Evolutionary conservation across 495 filamentous ascomycete genomes (phyloP).

Genomic region (Aspergillus sclerotiicarbonarius): DNA sequence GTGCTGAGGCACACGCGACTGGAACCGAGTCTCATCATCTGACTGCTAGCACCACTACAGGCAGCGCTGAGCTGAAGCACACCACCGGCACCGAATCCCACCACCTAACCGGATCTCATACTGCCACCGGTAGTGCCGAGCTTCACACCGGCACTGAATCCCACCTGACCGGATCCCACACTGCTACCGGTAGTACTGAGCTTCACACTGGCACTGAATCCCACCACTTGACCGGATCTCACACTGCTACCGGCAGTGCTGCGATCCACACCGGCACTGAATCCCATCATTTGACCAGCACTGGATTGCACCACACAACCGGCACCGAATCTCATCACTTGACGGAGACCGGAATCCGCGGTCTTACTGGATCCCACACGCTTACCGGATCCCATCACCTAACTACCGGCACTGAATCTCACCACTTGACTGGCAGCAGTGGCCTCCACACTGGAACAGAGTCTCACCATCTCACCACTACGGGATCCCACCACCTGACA

Average conservation of each 20-base stretch:
- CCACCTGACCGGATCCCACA: not conserved
- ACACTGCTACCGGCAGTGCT: not conserved
- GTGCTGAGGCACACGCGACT: too few species aligned
- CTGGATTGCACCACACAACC: not conserved
- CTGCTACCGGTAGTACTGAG: not conserved
- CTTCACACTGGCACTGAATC: not conserved
- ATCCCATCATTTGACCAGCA: not conserved
- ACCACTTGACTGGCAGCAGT: not conserved
- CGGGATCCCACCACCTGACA: not conserved
- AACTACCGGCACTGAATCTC: not conserved
- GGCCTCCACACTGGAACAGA: not conserved
- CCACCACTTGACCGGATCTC: not conserved
- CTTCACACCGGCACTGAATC: not conserved
- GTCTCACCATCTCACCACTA: not conserved
- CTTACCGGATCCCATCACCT: not conserved
- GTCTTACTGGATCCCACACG: not conserved
- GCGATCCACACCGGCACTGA: not conserved
- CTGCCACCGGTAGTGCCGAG: not conserved
- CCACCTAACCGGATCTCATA: not conserved
- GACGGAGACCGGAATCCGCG: not conserved
- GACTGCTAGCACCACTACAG: not conserved
- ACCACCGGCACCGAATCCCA: not conserved
- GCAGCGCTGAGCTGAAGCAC: not conserved
- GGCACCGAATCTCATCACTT: not conserved
- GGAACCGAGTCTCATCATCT: not conserved